Percentiles rank a stretch among this genome's conserved stretches.
Conservation (phyloP, 306 rosid species). For the Acacia melanoxylon region DNA sequence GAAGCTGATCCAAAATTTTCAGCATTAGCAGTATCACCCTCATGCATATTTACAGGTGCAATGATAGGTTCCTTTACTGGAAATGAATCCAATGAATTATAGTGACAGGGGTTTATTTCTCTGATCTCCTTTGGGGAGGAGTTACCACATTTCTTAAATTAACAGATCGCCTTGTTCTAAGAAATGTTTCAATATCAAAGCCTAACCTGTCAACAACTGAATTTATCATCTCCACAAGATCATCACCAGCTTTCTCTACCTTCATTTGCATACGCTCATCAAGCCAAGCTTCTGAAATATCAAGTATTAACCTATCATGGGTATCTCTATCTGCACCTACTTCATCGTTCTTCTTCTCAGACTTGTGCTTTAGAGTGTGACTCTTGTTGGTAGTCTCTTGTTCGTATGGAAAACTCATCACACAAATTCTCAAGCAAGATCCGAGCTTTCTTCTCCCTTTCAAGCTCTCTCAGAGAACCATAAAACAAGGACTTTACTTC, state of each 20-base stretch:
- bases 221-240: conserved; percentile 33
- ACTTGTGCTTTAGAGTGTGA: conserved; percentile 44
- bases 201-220: conserved; percentile 60
- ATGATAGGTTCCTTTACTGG: conserved; percentile 48
- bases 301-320: conserved; percentile 49
- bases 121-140: conserved; percentile 31
- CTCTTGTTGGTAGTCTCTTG: conserved; percentile 60
- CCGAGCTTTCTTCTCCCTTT: conserved; percentile 58
- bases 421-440: conserved; percentile 66
- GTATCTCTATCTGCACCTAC: conserved; percentile 35
- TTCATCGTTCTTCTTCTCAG: conserved; percentile 26
- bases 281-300: conserved; percentile 78
- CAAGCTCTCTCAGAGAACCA: conserved; percentile 56
- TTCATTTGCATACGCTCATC: conserved; percentile 66
- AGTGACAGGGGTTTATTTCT: conserved; percentile 43
- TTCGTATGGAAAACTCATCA: conserved; percentile 73
- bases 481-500: conserved; percentile 50
- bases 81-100: conserved; percentile 55
- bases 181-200: conserved; percentile 62
- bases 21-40: conserved; percentile 31
- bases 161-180: conserved; percentile 45
- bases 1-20: conserved; percentile 15
- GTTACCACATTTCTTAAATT: conserved; percentile 29
- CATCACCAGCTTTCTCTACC: conserved; percentile 33
- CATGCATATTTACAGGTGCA: conserved; percentile 49